Percentiles rank a stretch among this genome's conserved stretches.
Evolutionary conservation across 2,329 filamentous ascomycete genomes (phyloP).

Genomic region (Hypomyces rosellus): DNA sequence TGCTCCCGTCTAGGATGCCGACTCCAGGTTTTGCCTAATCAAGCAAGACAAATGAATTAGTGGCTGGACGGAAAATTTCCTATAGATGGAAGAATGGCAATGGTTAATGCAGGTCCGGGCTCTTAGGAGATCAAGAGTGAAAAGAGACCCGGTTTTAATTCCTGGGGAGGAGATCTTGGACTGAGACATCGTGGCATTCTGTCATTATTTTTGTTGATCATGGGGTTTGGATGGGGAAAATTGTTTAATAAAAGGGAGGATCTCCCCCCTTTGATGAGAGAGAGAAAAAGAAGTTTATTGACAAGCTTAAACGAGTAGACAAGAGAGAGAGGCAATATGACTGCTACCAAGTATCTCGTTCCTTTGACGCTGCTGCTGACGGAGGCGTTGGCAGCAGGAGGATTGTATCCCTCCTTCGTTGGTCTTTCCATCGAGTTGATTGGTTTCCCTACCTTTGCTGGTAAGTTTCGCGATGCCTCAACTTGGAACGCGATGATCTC

Average conservation of each 20-base stretch:
- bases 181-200: too few species aligned
- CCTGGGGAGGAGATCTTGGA: too few species aligned
- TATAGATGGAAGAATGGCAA: constrained; percentile 11
- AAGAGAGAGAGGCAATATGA: constrained; percentile 2
- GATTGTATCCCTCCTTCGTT: constrained; percentile 14
- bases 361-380: constrained; percentile 10
- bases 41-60: constrained; percentile 2
- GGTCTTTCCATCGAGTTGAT: constrained; percentile 17
- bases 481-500: background rate
- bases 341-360: constrained; percentile 3
- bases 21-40: background rate
- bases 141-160: too few species aligned
- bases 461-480: constrained; percentile 5
- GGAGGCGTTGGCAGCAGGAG: constrained; percentile 7
- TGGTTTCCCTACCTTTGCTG: constrained; percentile 16
- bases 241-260: too few species aligned
- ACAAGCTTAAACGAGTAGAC: background rate
- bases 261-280: background rate
- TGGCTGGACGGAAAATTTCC: constrained; percentile 4
- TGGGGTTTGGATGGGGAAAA: too few species aligned
- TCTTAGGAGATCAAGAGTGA: too few species aligned
- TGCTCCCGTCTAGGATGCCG: background rate
- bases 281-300: background rate
- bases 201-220: too few species aligned
- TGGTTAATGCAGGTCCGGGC: background rate